Percentiles rank a stretch among this genome's conserved stretches.
These are phyloP conservation scores for Solanum sparsipilum DNA, from an alignment of 257 asterid species.

Conservation along the genomic window DNA sequence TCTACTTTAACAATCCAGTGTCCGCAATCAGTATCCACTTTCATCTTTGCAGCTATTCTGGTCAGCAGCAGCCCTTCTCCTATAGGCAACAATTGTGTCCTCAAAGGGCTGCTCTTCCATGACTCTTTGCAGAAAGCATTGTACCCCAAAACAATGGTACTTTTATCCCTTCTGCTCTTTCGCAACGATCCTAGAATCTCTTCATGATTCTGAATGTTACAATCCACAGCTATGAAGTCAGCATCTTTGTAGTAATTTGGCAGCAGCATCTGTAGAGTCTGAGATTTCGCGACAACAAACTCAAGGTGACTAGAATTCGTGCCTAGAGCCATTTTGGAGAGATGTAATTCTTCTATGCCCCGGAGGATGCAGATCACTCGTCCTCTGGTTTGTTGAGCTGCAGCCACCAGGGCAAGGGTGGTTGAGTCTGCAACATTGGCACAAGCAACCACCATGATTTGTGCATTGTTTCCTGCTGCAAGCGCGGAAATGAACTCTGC, in stretches of 20 bases:
- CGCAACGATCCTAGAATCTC: conserved; percentile 29
- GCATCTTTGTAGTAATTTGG: conserved; percentile 26
- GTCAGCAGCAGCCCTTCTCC: conserved; percentile 68
- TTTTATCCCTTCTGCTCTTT: conserved; percentile 9
- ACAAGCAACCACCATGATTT: conserved; percentile 48
- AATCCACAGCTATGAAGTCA: conserved; percentile 63
- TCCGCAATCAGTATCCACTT: conserved; percentile 9
- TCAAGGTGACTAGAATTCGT: conserved; percentile 22
- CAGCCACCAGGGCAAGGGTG: conserved; percentile 55
- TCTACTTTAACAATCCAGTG: conserved; percentile 73
- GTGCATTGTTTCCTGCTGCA: conserved; percentile 81
- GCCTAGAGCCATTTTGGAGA: conserved; percentile 22
- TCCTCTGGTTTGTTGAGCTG: conserved; percentile 82
- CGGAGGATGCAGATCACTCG: conserved; percentile 56
- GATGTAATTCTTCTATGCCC: conserved; percentile 17
- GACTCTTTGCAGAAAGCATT: conserved; percentile 62
- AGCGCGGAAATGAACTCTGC: conserved; percentile 81
- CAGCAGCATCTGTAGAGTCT: conserved; percentile 8
- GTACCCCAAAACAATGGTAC: conserved; percentile 43
- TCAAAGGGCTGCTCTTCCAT: conserved; percentile 40
- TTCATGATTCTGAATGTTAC: conserved; percentile 53
- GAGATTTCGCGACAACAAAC: conserved; percentile 40
- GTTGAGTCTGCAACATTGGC: conserved; percentile 50
- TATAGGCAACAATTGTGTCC: conserved; percentile 60
- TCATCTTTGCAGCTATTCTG: conserved; percentile 16